Percentiles rank a stretch among this genome's conserved stretches.
Conservation (phyloP, 108 stramenopile species). For the Pseudonitzschia multiseries region DNA sequence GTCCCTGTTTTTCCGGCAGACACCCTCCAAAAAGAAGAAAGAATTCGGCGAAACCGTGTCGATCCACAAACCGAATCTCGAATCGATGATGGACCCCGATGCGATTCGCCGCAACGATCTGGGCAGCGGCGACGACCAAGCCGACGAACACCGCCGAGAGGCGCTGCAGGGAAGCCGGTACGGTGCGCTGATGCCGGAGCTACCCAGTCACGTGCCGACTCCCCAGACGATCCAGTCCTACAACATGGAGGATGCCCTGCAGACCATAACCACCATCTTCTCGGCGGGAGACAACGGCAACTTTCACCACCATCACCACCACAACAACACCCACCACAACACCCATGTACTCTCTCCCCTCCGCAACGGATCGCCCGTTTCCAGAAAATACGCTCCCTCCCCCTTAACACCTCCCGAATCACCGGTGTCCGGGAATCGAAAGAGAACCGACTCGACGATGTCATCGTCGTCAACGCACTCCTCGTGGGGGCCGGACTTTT, state of each 20-base stretch:
- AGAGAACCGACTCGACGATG: background rate
- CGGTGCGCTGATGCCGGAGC: background rate
- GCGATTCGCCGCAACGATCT: background rate
- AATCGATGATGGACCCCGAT: background rate
- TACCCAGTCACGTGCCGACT: slow-evolving; percentile 10
- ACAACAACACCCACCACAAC: background rate
- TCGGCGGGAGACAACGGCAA: background rate
- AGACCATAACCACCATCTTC: background rate
- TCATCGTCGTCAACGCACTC: background rate
- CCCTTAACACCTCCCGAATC: background rate
- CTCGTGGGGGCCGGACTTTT: slow-evolving; percentile 3
- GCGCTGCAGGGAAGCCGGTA: background rate
- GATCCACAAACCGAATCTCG: background rate
- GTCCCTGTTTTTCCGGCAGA: too few relatives aligned
- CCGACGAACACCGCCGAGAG: background rate
- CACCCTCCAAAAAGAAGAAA: background rate
- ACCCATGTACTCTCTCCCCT: background rate
- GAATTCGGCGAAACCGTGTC: background rate
- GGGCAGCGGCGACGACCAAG: background rate
- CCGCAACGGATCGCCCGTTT: background rate
- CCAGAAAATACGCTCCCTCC: background rate
- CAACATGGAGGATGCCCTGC: background rate
- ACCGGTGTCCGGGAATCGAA: background rate
- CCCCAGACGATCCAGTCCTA: background rate
- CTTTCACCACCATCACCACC: background rate